These are phyloP conservation scores for Meira miltonrushii DNA, from an alignment of 1,284 basidiomycete genomes.

Conservation along the genomic window DNA sequence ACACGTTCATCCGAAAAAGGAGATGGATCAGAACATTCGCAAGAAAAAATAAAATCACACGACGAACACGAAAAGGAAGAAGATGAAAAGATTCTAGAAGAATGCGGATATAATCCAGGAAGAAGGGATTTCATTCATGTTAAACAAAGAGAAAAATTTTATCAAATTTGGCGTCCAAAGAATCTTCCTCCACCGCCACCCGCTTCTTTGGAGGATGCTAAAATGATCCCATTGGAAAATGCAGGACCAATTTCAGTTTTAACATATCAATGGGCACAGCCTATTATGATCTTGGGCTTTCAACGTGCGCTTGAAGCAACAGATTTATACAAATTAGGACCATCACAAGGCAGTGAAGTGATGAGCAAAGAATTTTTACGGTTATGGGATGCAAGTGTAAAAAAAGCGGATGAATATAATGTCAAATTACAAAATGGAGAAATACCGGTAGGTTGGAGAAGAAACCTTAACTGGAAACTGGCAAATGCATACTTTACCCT, in stretches of 20 bases:
- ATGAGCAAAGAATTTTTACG: conserved; percentile 63
- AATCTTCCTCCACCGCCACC: conserved; percentile 44
- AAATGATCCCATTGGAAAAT: conserved; percentile 58
- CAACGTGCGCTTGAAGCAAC: conserved; percentile 71
- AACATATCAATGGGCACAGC: conserved; percentile 69
- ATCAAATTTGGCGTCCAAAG: conserved; percentile 46
- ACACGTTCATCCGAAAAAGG: not conserved
- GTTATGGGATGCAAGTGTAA: conserved; percentile 64
- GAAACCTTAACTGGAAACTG: conserved; percentile 62
- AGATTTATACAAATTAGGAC: conserved; percentile 76
- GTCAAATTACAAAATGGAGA: conserved; percentile 63
- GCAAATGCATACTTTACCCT: conserved; percentile 24
- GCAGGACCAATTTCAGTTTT: conserved; percentile 60
- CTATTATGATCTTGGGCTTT: conserved; percentile 65
- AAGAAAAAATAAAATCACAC: not conserved
- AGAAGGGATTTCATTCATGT: conserved; percentile 29
- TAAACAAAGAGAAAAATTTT: conserved; percentile 44
- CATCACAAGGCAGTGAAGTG: conserved; percentile 56
- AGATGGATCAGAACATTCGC: not conserved
- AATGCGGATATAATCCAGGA: conserved; percentile 36
- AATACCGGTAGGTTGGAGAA: conserved; percentile 59
- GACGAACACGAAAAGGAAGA: not conserved
- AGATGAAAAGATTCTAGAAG: not conserved
- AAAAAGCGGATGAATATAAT: conserved; percentile 67
- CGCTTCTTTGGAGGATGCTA: conserved; percentile 59